Evolutionary conservation across 441 rosid species (phyloP).

Genomic region (Macaranga tanarius): DNA sequence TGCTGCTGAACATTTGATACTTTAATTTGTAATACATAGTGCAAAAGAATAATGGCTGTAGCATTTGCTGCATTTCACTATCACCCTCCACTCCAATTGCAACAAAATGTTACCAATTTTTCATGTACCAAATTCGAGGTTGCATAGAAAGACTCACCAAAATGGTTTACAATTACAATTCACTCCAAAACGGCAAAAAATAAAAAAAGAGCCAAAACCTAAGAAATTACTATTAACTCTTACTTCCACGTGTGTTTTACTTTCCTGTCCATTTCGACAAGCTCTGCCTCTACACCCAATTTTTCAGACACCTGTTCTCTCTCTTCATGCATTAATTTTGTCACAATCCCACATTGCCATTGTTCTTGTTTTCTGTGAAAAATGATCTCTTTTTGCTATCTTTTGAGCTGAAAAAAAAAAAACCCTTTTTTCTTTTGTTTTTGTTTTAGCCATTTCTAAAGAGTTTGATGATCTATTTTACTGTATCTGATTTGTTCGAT

Average conservation of each 20-base stretch:
- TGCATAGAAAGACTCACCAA: constrained; percentile 1
- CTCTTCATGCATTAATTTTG: not conserved
- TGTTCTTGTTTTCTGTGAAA: constrained; percentile 7
- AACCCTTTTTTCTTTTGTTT: constrained; percentile 22
- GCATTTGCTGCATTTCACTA: not conserved
- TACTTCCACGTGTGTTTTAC: constrained; percentile 26
- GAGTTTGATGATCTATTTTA: constrained; percentile 2
- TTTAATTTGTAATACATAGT: not conserved
- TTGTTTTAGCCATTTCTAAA: constrained; percentile 19
- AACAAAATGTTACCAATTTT: not conserved
- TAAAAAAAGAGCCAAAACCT: not conserved
- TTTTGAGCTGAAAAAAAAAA: constrained; percentile 2
- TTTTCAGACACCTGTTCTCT: constrained; percentile 23
- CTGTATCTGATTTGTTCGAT: not conserved
- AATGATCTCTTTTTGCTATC: constrained; percentile 10
- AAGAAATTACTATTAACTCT: constrained; percentile 17
- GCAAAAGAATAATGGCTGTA: constrained; percentile 9
- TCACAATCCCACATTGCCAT: constrained; percentile 3
- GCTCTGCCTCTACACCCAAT: constrained; percentile 8
- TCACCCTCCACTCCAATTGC: not conserved
- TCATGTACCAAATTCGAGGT: constrained; percentile 8
- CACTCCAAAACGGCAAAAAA: constrained; percentile 5
- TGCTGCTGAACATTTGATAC: not conserved
- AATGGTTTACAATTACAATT: not conserved
- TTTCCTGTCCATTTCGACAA: not conserved